These are phyloP conservation scores for Capsicum baccatum DNA, from an alignment of 257 asterid species.

Conservation along the genomic window DNA sequence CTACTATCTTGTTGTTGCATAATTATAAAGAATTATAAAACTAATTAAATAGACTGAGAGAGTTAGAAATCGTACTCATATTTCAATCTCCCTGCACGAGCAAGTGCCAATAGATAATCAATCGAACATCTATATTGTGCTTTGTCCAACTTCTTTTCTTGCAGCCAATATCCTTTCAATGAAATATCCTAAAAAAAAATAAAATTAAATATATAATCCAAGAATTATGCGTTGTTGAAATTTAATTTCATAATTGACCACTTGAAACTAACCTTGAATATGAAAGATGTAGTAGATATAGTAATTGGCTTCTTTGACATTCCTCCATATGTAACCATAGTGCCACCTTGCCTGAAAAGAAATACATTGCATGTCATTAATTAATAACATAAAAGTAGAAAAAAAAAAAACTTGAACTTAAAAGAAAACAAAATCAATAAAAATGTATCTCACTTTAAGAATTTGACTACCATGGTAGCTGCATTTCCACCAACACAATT, in stretches of 20 bases:
- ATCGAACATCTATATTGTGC: slow-evolving; percentile 65
- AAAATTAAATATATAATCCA: too few species aligned
- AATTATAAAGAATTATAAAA: too few species aligned
- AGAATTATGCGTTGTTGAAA: too few species aligned
- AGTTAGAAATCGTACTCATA: slow-evolving; percentile 62
- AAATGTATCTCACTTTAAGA: slow-evolving; percentile 60
- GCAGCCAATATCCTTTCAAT: slow-evolving; percentile 85
- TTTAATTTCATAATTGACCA: too few species aligned
- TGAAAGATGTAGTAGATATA: slow-evolving; percentile 74
- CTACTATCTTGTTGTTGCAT: too few species aligned
- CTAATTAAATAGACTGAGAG: not conserved
- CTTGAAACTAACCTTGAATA: slow-evolving; percentile 65
- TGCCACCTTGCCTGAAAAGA: slow-evolving; percentile 72
- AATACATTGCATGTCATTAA: not conserved
- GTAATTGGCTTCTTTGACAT: slow-evolving; percentile 92
- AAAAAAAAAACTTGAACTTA: not conserved
- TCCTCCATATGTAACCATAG: slow-evolving; percentile 95
- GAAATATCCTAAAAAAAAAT: slow-evolving; percentile 58
- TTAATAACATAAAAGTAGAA: not conserved
- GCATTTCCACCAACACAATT: slow-evolving; percentile 95
- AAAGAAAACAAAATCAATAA: not conserved
- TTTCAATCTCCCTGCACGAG: slow-evolving; percentile 63
- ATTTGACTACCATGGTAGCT: slow-evolving; percentile 80
- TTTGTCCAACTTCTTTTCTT: slow-evolving; percentile 61
- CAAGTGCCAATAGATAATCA: slow-evolving; percentile 70